These are phyloP conservation scores for Mycena kentingensis DNA, from an alignment of 768 basidiomycete species.

Conservation along the genomic window DNA sequence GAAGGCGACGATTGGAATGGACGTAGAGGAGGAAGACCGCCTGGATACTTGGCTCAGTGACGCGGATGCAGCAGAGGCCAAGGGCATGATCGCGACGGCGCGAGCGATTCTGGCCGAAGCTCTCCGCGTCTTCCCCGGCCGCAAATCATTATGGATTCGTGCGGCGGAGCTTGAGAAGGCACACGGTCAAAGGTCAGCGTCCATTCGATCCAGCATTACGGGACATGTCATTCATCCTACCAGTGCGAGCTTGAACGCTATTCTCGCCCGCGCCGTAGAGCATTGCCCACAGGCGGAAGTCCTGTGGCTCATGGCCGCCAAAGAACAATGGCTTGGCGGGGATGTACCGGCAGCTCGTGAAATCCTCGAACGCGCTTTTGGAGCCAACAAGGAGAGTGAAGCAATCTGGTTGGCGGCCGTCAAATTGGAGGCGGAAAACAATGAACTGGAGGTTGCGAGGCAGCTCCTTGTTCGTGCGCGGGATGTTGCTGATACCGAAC, in stretches of 20 bases:
- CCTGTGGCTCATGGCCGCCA: slow-evolving; percentile 97
- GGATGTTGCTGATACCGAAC: slow-evolving; percentile 87
- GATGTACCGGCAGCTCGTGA: slow-evolving; percentile 90
- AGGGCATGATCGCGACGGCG: slow-evolving; percentile 78
- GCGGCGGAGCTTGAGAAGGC: slow-evolving; percentile 93
- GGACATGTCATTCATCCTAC: slow-evolving; percentile 2
- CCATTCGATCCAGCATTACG: slow-evolving; percentile 3
- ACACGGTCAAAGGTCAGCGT: slow-evolving; percentile 72
- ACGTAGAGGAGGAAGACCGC: slow-evolving; percentile 92
- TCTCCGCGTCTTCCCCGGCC: slow-evolving; percentile 87
- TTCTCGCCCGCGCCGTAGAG: slow-evolving; percentile 80
- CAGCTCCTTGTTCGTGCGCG: slow-evolving; percentile 88
- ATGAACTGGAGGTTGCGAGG: slow-evolving; percentile 81
- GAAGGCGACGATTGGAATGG: slow-evolving; percentile 91
- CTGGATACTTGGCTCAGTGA: slow-evolving; percentile 90
- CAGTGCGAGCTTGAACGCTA: slow-evolving; percentile 78
- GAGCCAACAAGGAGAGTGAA: slow-evolving; percentile 95
- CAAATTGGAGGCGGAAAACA: slow-evolving; percentile 95
- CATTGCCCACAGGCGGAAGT: slow-evolving; percentile 96
- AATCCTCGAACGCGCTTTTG: slow-evolving; percentile 87
- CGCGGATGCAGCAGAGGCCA: slow-evolving; percentile 77
- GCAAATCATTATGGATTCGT: slow-evolving; percentile 80
- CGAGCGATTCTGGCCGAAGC: slow-evolving; percentile 90
- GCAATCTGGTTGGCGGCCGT: slow-evolving; percentile 98
- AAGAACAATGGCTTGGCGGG: slow-evolving; percentile 91